phyloP scores from a whole-genome alignment of 352 stramenopile genomes.

The Globisporangium mamillatum region DNA sequence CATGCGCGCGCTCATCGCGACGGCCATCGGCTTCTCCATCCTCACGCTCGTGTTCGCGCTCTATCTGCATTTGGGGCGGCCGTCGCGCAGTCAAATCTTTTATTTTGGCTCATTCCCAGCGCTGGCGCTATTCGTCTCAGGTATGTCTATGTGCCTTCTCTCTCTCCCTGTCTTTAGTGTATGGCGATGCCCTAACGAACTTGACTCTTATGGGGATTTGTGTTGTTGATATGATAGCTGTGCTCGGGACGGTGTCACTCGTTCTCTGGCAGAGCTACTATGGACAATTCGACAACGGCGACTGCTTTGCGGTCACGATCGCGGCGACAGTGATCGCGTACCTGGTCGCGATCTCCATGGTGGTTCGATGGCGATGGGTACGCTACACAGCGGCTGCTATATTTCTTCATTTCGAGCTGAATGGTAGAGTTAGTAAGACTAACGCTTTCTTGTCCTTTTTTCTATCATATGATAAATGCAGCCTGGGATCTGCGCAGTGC shows the following conservation, averaged over 20 bases:
- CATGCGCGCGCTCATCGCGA: constrained; percentile 43
- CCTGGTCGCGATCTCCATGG: constrained; percentile 63
- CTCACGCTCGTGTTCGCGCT: constrained; percentile 43
- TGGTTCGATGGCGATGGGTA: constrained; percentile 73
- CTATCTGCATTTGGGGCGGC: constrained; percentile 66
- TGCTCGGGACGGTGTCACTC: constrained; percentile 42
- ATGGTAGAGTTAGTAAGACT: background rate
- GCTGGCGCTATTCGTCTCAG: constrained; percentile 44
- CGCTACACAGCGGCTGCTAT: background rate
- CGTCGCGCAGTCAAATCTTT: constrained; percentile 58
- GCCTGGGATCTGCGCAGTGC: constrained; percentile 73
- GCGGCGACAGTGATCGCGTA: constrained; percentile 70
- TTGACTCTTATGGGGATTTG: too few species aligned
- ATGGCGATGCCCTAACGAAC: background rate
- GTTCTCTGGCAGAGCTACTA: constrained; percentile 60
- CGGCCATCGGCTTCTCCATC: constrained; percentile 41
- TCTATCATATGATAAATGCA: constrained; percentile 14
- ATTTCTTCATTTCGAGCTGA: background rate
- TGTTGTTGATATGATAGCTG: constrained; percentile 19
- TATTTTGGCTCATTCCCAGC: constrained; percentile 54
- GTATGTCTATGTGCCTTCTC: constrained; percentile 16
- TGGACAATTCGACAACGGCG: constrained; percentile 58
- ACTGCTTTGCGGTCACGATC: constrained; percentile 70
- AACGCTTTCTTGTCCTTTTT: background rate
- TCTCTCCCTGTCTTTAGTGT: background rate